Evolutionary conservation across 2,329 filamentous ascomycete genomes (phyloP), one percentile per base, ranked within the genome.

Genomic region (Microdochium trichocladiopsis): DNA sequence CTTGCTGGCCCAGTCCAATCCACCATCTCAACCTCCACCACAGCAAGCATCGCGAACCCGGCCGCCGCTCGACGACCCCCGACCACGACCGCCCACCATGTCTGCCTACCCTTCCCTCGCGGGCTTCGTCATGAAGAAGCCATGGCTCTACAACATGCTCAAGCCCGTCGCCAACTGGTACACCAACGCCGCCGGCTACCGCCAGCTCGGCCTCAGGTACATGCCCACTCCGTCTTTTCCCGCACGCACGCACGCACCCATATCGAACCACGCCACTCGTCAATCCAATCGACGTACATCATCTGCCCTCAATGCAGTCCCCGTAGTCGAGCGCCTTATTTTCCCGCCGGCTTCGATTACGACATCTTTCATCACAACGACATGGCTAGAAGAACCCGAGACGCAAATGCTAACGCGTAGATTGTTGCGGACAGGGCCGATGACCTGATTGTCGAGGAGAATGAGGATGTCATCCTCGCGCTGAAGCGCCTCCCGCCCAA

Each of bases 381-480:
- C n/a, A n/a, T n/a, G n/a, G n/a, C n/a, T n/a, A n/a, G n/a, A n/a
- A n/a, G n/a, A n/a, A n/a, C n/a, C n/a, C n/a, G n/a, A n/a, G n/a
- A n/a, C n/a, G n/a, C n/a, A n/a, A 3, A 45, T 48, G 45, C 49
- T 25, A 25, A 22, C 28, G 24, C 21, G 9, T 51, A 14, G 28
- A 31, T 10, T 33, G 10, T 28, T 16, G n/a, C 21, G 10, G 37
- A 52, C 69, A 97, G 94, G 74, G 85, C 86, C 80, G 94, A 99
- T 74, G 94, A 99, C 71, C 76, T 99, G 70, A 88, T 96, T 70
- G 84, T 88, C 69, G 94, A 99, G 75, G 94, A 99, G 78, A 87
- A 82, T 78, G 88, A 94, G 65, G 75, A 79, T 53, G 90, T 96
- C 65, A 87, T 94, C 73, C 82, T 86, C 63, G 94, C 94, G 58